Evolutionary conservation across 179 eudicot genomes (phyloP), one percentile per base, ranked within the genome.

Genomic region (Silene coronaria): DNA sequence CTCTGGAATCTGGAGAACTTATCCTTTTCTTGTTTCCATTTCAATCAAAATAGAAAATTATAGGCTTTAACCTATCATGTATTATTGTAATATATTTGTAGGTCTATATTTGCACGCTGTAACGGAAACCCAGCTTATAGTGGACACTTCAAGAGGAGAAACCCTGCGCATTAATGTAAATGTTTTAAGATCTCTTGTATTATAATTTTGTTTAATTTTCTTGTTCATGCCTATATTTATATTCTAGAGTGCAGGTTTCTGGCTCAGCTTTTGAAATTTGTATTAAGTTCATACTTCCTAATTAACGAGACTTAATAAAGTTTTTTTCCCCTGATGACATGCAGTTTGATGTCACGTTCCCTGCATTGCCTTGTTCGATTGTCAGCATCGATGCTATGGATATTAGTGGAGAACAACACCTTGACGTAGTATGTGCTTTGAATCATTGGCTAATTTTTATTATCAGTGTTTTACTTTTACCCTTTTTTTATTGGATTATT

Each of bases 281-380:
- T 38, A 24, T 59, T 23, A 7, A 32, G 21, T 24, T 55, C 7
- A 53, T 51, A 17, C 8, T 80, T 21, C 34, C 21, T 17, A 23
- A 36, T 51, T 73, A 34, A 77, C 24, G 2, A 60, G 71, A 60
- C n/a, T 21, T 9, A 51, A 3, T 16, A 51, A 51, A 16, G 5
- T 58, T 42, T 24, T 5, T 8, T 17, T 75, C 69, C 22, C 67
- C 73, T 81, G 27, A 72, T 61, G 74, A 81, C 73, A 30, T 88
- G 93, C 97, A 95, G 99, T 95, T 95, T 85, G 99, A 95, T 78
- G 88, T 95, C 76, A 86, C 99, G 71, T 95, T 95, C 78, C 99
- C 99, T 16, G 91, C 96, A 5, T 84, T 92, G 80, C 84, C 91
- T 26, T 95, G 99, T 78, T 89, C 99, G n/a, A 84, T 95, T 65